Conservation (phyloP, 345 rosid genomes). For the Schrenkiella parvula region DNA sequence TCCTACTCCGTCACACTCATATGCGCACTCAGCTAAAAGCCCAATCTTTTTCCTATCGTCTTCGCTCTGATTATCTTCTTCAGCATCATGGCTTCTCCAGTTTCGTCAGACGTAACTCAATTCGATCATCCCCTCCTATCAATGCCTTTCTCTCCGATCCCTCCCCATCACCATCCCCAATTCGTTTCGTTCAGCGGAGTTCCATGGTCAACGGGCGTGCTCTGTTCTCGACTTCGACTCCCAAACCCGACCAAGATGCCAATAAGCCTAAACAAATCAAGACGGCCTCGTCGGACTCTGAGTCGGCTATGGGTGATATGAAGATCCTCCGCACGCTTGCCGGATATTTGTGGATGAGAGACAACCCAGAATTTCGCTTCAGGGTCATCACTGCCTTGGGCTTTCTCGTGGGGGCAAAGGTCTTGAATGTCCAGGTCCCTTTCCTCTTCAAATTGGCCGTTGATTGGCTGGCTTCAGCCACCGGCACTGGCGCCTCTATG, state of each 20-base stretch:
- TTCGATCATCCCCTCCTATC: conserved; percentile 12
- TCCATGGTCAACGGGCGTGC: conserved; percentile 36
- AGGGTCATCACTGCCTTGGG: conserved; percentile 80
- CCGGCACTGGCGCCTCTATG: conserved; percentile 49
- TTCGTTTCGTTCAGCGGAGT: conserved; percentile 35
- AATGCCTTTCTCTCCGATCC: conserved; percentile 40
- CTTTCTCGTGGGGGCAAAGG: conserved; percentile 87
- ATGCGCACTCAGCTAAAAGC: conserved; percentile 7
- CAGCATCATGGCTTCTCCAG: conserved; percentile 23
- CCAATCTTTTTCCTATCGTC: neutral
- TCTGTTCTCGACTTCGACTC: conserved; percentile 47
- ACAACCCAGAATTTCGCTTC: conserved; percentile 71
- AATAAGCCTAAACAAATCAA: conserved; percentile 28
- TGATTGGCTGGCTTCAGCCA: conserved; percentile 74
- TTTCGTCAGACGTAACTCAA: conserved; percentile 25
- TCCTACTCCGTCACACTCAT: conserved; percentile 7
- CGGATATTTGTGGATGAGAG: conserved; percentile 84
- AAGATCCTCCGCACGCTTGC: conserved; percentile 79
- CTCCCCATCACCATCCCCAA: conserved; percentile 18
- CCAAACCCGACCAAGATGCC: conserved; percentile 29
- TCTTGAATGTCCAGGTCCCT: conserved; percentile 90
- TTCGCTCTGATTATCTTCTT: conserved; percentile 25
- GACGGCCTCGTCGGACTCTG: conserved; percentile 8
- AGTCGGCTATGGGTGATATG: conserved; percentile 47
- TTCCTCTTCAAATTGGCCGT: conserved; percentile 91